phyloP scores from a whole-genome alignment of 306 rosid species.

The Cercis canadensis region DNA sequence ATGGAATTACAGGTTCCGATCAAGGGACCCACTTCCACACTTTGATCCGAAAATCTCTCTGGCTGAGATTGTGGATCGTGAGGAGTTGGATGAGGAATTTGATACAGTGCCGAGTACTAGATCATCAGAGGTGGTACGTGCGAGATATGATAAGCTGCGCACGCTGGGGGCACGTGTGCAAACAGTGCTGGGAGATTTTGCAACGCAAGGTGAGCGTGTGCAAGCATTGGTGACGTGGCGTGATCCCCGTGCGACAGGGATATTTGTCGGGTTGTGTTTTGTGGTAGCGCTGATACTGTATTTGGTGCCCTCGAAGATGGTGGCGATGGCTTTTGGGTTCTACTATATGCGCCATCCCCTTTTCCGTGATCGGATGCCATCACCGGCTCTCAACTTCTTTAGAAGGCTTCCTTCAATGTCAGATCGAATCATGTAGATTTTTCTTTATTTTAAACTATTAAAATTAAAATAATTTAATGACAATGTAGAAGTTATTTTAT shows the following conservation, averaged over 20 bases:
- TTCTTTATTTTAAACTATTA: background rate
- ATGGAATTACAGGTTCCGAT: slow-evolving; percentile 77
- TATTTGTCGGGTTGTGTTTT: slow-evolving; percentile 72
- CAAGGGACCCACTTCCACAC: slow-evolving; percentile 56
- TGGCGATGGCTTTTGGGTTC: slow-evolving; percentile 76
- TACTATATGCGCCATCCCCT: slow-evolving; percentile 83
- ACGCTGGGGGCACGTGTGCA: slow-evolving; percentile 79
- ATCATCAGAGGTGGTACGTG: slow-evolving; percentile 45
- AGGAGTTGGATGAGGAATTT: slow-evolving; percentile 86
- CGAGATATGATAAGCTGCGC: slow-evolving; percentile 76
- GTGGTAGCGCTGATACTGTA: slow-evolving; percentile 65
- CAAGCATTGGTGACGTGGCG: slow-evolving; percentile 95
- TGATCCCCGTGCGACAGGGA: slow-evolving; percentile 83
- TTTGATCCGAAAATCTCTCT: slow-evolving; percentile 71
- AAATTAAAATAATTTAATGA: no score
- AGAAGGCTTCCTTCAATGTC: slow-evolving; percentile 79
- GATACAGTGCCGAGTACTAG: slow-evolving; percentile 62
- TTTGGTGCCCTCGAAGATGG: slow-evolving; percentile 79
- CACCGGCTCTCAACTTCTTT: slow-evolving; percentile 74
- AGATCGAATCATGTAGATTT: slow-evolving; percentile 70
- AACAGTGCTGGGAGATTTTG: slow-evolving; percentile 70
- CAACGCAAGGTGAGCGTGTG: slow-evolving; percentile 79
- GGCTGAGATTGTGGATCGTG: slow-evolving; percentile 59
- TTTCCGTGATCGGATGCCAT: slow-evolving; percentile 72
- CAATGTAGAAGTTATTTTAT: no score